Evolutionary conservation across 75 land plant species (phyloP).

Genomic region (Picea glauca): DNA sequence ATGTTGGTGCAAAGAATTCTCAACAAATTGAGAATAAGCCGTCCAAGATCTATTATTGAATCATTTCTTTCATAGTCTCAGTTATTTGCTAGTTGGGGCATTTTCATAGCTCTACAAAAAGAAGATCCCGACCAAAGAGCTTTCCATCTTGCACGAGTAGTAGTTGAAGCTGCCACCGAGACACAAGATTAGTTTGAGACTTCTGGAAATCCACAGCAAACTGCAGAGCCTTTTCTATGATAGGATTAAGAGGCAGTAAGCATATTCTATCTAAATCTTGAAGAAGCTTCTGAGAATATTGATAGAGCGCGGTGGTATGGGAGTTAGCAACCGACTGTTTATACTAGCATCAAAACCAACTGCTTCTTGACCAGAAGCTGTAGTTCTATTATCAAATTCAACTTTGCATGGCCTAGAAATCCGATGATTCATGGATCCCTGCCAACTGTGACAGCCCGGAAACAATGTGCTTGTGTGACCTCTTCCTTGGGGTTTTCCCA

Average conservation of each 20-base stretch:
- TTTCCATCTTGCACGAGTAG: constrained; percentile 85
- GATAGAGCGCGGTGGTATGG: constrained; percentile 94
- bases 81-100: constrained; percentile 42
- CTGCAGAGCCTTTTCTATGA: constrained; percentile 58
- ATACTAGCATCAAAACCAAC: constrained; percentile 88
- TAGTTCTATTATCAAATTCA: constrained; percentile 38
- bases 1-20: constrained; percentile 81
- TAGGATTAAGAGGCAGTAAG: constrained; percentile 56
- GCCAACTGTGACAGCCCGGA: constrained; percentile 69
- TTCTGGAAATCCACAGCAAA: constrained; percentile 86
- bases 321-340: constrained; percentile 68
- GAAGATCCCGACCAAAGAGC: constrained; percentile 69
- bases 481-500: constrained; percentile 91
- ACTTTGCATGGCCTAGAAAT: constrained; percentile 25
- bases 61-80: constrained; percentile 51
- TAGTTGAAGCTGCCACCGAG: constrained; percentile 83
- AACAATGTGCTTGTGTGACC: constrained; percentile 87
- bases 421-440: constrained; percentile 44
- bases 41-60: constrained; percentile 62
- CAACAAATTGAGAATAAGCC: constrained; percentile 67
- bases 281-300: constrained; percentile 74
- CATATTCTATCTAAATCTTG: constrained; percentile 76
- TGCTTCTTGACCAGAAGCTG: constrained; percentile 83
- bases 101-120: constrained; percentile 47
- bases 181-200: constrained; percentile 81